A percentile compares a stretch with the other conserved stretches of the same genome.
phyloP scores from a whole-genome alignment of 805 yeast species.

The Candida saitoana region DNA sequence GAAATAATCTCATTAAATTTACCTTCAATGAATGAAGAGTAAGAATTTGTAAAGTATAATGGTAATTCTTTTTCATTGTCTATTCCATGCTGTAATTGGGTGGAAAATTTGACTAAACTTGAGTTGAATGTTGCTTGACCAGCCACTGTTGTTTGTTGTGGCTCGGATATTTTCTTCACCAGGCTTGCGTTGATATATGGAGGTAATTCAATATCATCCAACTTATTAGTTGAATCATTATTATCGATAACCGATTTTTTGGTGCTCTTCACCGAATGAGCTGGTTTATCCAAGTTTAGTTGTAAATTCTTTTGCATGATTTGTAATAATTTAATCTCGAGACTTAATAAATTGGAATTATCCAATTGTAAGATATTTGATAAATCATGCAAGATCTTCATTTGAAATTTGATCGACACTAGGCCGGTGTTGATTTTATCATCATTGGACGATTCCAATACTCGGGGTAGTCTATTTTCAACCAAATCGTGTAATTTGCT shows the following conservation, averaged over 20 bases:
- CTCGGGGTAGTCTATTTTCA: constrained; percentile 19
- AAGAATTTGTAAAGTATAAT: constrained; percentile 13
- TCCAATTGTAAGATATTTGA: constrained; percentile 7
- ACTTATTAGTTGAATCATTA: constrained; percentile 14
- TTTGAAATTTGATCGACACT: constrained; percentile 28
- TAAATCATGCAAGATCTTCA: constrained; percentile 17
- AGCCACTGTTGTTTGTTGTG: neutral
- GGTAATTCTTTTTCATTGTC: neutral
- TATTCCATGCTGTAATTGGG: neutral
- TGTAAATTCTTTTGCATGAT: constrained; percentile 15
- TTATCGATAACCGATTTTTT: neutral
- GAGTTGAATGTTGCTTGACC: constrained; percentile 3
- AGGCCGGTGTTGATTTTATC: constrained; percentile 25
- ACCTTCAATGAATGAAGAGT: constrained; percentile 18
- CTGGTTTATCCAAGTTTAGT: constrained; percentile 10
- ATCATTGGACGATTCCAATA: constrained; percentile 28
- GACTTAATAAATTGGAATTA: constrained; percentile 2
- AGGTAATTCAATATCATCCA: constrained; percentile 36
- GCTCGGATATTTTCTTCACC: constrained; percentile 14
- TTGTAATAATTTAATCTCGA: constrained; percentile 10
- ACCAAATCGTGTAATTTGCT: constrained; percentile 26
- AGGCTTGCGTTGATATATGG: constrained; percentile 31
- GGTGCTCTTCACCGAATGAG: constrained; percentile 1
- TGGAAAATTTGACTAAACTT: constrained; percentile 3
- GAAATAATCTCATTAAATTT: constrained; percentile 11